Percentiles rank a stretch among this genome's conserved stretches.
These are phyloP conservation scores for Elsinoe batatas DNA, from an alignment of 2,329 filamentous ascomycete species.

Conservation along the genomic window DNA sequence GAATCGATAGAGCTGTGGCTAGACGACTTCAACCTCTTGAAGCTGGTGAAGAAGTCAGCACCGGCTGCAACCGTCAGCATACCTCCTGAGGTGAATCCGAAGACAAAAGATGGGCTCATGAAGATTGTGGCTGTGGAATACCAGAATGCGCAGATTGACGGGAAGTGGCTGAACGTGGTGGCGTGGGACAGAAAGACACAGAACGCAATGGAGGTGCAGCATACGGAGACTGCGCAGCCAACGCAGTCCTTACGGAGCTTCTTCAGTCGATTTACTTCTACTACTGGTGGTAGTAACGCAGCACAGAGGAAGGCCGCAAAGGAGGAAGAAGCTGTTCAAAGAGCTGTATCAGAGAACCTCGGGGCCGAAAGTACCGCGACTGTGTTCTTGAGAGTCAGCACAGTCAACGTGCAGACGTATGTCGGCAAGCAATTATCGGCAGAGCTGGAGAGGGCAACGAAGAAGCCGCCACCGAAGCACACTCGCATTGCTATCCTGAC, in stretches of 20 bases:
- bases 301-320: constrained; percentile 48
- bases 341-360: constrained; percentile 59
- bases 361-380: constrained; percentile 61
- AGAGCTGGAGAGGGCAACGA: constrained; percentile 89
- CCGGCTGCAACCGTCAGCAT: constrained; percentile 63
- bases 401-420: constrained; percentile 68
- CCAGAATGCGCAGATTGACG: constrained; percentile 86
- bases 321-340: constrained; percentile 54
- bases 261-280: constrained; percentile 63
- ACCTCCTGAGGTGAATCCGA: constrained; percentile 68
- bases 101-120: constrained; percentile 82
- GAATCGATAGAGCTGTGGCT: constrained; percentile 82
- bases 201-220: constrained; percentile 5
- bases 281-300: constrained; percentile 38
- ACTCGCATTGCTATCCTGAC: constrained; percentile 83
- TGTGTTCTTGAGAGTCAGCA: constrained; percentile 82
- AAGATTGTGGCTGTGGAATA: constrained; percentile 69
- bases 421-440: constrained; percentile 63
- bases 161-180: constrained; percentile 75
- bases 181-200: constrained; percentile 60
- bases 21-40: constrained; percentile 73
- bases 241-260: constrained; percentile 61
- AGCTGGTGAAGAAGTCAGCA: constrained; percentile 74
- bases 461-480: constrained; percentile 85
- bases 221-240: constrained; percentile 17